These are phyloP conservation scores for Suillus lakei DNA, from an alignment of 768 basidiomycete genomes.

Conservation along the genomic window DNA sequence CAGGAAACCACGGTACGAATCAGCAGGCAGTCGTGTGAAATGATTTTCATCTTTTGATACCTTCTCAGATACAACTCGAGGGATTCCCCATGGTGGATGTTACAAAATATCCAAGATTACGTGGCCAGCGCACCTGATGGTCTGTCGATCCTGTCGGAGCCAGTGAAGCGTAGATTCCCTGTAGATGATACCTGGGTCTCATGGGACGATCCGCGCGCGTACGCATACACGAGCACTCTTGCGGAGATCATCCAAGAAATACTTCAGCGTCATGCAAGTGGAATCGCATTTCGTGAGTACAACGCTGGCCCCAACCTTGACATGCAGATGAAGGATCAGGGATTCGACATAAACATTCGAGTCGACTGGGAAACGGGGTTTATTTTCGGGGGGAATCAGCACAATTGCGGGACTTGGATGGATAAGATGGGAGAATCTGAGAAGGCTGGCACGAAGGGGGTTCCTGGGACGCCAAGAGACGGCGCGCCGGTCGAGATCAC, in stretches of 20 bases:
- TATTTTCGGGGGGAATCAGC: conserved; percentile 81
- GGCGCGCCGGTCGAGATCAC: conserved; percentile 97
- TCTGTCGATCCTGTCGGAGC: conserved; percentile 74
- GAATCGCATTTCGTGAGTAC: conserved; percentile 93
- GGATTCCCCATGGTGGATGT: conserved; percentile 99
- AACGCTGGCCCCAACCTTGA: conserved; percentile 98
- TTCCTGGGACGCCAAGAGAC: conserved; percentile 95
- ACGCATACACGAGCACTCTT: conserved; percentile 77
- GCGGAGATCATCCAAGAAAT: conserved; percentile 98
- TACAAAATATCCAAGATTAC: conserved; percentile 98
- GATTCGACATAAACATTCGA: conserved; percentile 90
- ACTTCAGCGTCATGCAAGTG: conserved; percentile 89
- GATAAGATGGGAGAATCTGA: conserved; percentile 97
- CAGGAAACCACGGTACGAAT: conserved; percentile 73
- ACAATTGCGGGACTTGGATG: conserved; percentile 97
- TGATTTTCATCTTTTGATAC: not conserved
- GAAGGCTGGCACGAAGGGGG: conserved; percentile 91
- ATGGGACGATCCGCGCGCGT: conserved; percentile 88
- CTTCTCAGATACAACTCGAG: conserved; percentile 85
- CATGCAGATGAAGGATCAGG: conserved; percentile 91
- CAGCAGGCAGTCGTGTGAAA: no score
- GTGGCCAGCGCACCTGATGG: conserved; percentile 84
- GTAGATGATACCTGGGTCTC: conserved; percentile 91
- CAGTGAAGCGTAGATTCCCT: conserved; percentile 93
- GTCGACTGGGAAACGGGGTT: conserved; percentile 98